A percentile compares a stretch with the other conserved stretches of the same genome.
phyloP scores from a whole-genome alignment of 2,329 filamentous ascomycete genomes.

The Colletotrichum sp. region DNA sequence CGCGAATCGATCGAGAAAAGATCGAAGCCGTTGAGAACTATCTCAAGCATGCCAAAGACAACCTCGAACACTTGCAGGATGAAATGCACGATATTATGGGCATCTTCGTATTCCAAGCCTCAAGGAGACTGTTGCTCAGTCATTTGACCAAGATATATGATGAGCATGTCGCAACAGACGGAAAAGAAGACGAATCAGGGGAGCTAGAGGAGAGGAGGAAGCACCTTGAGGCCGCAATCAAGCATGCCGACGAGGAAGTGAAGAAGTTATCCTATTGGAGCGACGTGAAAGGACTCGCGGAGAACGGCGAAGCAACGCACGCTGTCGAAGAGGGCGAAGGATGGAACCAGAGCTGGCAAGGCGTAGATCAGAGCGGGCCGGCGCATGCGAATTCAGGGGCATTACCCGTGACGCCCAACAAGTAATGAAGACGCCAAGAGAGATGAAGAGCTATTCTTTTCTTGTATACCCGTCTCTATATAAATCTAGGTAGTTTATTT shows the following conservation, averaged over 20 bases:
- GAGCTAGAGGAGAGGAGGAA: constrained; percentile 54
- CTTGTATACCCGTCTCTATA: constrained; percentile 22
- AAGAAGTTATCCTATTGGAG: constrained; percentile 87
- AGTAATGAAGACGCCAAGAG: background rate
- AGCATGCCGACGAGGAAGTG: constrained; percentile 81
- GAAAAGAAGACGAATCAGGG: constrained; percentile 40
- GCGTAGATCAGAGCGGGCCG: constrained; percentile 59
- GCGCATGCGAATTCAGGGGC: constrained; percentile 34
- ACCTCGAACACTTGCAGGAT: constrained; percentile 76
- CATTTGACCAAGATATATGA: constrained; percentile 71
- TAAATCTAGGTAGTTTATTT: background rate
- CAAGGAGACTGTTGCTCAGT: constrained; percentile 76
- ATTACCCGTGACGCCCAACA: background rate
- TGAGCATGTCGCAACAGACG: constrained; percentile 52
- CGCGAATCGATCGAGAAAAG: constrained; percentile 89
- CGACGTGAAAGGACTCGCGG: constrained; percentile 75
- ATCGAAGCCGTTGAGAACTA: constrained; percentile 84
- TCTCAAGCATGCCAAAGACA: constrained; percentile 75
- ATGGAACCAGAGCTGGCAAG: constrained; percentile 53
- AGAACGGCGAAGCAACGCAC: constrained; percentile 50
- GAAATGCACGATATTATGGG: constrained; percentile 87
- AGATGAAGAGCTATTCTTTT: background rate
- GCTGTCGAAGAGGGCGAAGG: constrained; percentile 48
- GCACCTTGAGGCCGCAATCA: constrained; percentile 75
- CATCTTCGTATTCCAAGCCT: constrained; percentile 88